Base-by-base conservation (phyloP, 371 early-diverging fungal genomes). In the Apophysomyces trapeziformis region DNA sequence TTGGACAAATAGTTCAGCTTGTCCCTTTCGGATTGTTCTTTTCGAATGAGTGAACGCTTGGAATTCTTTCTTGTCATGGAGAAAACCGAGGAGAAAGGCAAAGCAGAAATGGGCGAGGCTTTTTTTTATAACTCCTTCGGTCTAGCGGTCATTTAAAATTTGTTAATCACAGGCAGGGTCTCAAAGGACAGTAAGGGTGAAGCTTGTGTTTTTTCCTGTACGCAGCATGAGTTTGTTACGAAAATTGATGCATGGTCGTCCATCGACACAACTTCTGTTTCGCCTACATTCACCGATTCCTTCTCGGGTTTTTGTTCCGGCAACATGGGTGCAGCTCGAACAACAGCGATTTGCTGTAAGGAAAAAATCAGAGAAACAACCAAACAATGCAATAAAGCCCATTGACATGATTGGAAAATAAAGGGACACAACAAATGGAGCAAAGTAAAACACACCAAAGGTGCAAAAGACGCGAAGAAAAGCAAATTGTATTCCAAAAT, bases 371-470 rank as follows among this genome's bases (percentile, higher is more conserved):
- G 8, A 5, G 21, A 18, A 9, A 7, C 4, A 16, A 9, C 21
- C 5, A 7, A 21, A 21, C 13, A 50, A 9, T 21, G 21, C 16
- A 18, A 9, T 18, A 21, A 8, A 9, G 7, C 21, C 21, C 13
- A 18, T 45, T 65, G 32, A 26, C 32, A 26, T 26, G 32, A 26
- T 26, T 26, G 32, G 32, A 26, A 26, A 26, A 26, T 26, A 26
- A 26, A 82, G 82, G 90, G 89, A 8, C 90, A 88, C 61, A 87
- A 85, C 67, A 85, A 87, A 70, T 91, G 91, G 91, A 83, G 87
- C 66, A 88, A 89, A 72, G 86, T 91, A 57, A 85, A 84, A 64
- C 86, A 85, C 54, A 80, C 84, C 7, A 89, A 91, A 72, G 87
- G 85, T 4, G 83, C 80, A 18, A 79, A 79, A 45, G 87, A 88